Evolutionary conservation across 345 rosid genomes (phyloP).

Genomic region (Pistacia integerrima): DNA sequence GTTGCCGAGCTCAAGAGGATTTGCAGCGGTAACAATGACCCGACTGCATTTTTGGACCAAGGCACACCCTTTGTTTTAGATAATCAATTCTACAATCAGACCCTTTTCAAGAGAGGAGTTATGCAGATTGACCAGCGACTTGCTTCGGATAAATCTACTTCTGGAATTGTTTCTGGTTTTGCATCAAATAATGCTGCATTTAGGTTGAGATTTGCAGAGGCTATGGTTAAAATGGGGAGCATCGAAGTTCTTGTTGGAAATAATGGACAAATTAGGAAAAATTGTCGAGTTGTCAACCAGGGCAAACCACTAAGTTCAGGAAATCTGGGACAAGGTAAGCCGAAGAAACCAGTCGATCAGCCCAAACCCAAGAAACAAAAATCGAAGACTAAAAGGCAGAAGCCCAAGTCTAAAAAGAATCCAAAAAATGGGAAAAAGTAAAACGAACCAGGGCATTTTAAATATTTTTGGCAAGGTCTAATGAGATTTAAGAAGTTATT

Average conservation of each 20-base stretch:
- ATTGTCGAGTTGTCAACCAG: slow-evolving; percentile 55
- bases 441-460: background rate
- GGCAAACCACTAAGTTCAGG: slow-evolving; percentile 5
- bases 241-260: slow-evolving; percentile 54
- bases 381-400: background rate
- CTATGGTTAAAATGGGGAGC: slow-evolving; percentile 60
- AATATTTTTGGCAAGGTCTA: background rate
- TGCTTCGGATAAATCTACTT: slow-evolving; percentile 46
- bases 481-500: background rate
- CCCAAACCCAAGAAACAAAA: background rate
- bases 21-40: slow-evolving; percentile 42
- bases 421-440: background rate
- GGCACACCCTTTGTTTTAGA: slow-evolving; percentile 50
- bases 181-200: slow-evolving; percentile 37
- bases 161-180: slow-evolving; percentile 44
- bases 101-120: slow-evolving; percentile 48
- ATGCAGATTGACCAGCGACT: slow-evolving; percentile 62
- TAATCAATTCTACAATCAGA: slow-evolving; percentile 47
- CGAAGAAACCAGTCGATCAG: background rate
- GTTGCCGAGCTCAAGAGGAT: slow-evolving; percentile 39
- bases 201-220: slow-evolving; percentile 47
- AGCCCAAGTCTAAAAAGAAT: background rate
- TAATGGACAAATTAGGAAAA: slow-evolving; percentile 60
- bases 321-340: background rate
- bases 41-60: slow-evolving; percentile 65